These are phyloP conservation scores for Ceratocystis ficicola DNA, from an alignment of 2,329 filamentous ascomycete species.

Conservation along the genomic window DNA sequence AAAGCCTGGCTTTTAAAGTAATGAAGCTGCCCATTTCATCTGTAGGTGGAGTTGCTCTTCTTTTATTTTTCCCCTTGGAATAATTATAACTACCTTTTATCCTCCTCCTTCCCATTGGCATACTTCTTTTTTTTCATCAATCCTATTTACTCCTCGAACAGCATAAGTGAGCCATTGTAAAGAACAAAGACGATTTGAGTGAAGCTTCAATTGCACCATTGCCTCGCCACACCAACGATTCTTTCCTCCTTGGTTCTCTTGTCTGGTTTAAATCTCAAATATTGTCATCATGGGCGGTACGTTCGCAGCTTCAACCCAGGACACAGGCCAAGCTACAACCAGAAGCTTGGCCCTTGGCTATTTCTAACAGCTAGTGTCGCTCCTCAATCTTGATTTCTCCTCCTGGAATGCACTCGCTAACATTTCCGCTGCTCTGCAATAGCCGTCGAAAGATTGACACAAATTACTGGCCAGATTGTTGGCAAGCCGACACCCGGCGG, in stretches of 20 bases:
- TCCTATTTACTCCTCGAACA: too few species aligned
- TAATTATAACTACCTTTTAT: background rate
- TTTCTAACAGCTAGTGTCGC: background rate
- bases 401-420: background rate
- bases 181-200: too few species aligned
- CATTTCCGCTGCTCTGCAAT: background rate
- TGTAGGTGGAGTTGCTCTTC: background rate
- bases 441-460: slow-evolving; percentile 47
- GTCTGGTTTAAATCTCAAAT: background rate
- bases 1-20: too few species aligned
- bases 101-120: too few species aligned
- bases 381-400: background rate
- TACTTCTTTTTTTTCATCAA: too few species aligned
- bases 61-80: background rate
- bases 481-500: slow-evolving; percentile 44
- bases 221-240: background rate
- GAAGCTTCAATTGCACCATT: too few species aligned
- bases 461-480: slow-evolving; percentile 52
- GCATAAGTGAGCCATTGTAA: too few species aligned
- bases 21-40: too few species aligned
- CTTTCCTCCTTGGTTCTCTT: background rate
- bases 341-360: too few species aligned
- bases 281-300: slow-evolving; percentile 18
- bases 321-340: too few species aligned
- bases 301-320: slow-evolving; percentile 2